Conservation (phyloP, 108 stramenopile species). For the Cyclotella distinguenda region DNA sequence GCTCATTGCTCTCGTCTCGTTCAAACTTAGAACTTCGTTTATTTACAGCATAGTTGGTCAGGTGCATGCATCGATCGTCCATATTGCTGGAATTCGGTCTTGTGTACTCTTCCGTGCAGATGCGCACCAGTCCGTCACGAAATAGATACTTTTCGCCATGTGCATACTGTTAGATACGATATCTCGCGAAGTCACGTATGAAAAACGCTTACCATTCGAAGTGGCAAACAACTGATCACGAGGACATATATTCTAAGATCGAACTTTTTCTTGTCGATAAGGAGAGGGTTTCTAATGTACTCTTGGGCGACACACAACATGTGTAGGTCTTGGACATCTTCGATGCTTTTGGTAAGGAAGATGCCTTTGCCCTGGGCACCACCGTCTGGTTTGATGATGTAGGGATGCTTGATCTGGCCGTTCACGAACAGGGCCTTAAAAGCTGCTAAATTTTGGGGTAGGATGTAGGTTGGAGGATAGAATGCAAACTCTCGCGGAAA, state of each 20-base stretch:
- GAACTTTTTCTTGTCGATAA: slow-evolving; percentile 87
- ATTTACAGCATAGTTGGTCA: slow-evolving; percentile 88
- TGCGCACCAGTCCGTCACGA: slow-evolving; percentile 64
- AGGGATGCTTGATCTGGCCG: slow-evolving; percentile 61
- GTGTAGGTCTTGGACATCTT: slow-evolving; percentile 54
- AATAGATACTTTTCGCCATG: slow-evolving; percentile 62
- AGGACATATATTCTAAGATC: slow-evolving; percentile 85
- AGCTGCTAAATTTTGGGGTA: slow-evolving; percentile 58
- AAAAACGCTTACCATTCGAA: slow-evolving; percentile 52
- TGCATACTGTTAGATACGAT: too few relatives aligned
- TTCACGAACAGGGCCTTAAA: slow-evolving; percentile 59
- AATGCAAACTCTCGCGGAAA: slow-evolving; percentile 77
- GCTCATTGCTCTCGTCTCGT: slow-evolving; percentile 20
- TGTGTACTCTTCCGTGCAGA: slow-evolving; percentile 77
- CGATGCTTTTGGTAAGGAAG: slow-evolving; percentile 57
- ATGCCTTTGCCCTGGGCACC: slow-evolving; percentile 84
- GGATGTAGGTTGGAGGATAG: slow-evolving; percentile 72
- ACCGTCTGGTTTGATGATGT: slow-evolving; percentile 81
- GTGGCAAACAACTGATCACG: slow-evolving; percentile 67
- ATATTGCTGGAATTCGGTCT: slow-evolving; percentile 61
- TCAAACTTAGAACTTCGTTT: slow-evolving; percentile 47
- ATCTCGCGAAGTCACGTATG: neutral
- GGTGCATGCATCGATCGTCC: slow-evolving; percentile 75
- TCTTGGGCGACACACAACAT: slow-evolving; percentile 67
- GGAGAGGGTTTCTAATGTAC: slow-evolving; percentile 73